Percentiles rank a stretch among this genome's conserved stretches.
Evolutionary conservation across 768 basidiomycete genomes (phyloP).

Genomic region (Amanita muscaria): DNA sequence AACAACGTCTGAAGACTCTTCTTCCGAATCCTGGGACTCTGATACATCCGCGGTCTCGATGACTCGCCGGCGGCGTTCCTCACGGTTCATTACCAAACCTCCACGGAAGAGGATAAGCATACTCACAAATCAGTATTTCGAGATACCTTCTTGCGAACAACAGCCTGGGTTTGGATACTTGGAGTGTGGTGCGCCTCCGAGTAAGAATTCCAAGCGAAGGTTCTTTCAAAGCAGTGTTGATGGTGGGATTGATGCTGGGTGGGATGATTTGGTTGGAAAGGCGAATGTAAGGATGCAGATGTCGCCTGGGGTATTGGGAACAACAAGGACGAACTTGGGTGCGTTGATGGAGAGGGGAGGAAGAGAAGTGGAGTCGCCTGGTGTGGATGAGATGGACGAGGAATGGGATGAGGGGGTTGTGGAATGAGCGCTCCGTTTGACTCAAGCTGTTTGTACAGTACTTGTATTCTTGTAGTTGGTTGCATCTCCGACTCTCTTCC

Average conservation of each 20-base stretch:
- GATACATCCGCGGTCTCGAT: conserved; percentile 35
- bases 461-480: neutral
- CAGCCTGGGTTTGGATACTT: conserved; percentile 35
- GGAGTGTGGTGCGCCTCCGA: conserved; percentile 23
- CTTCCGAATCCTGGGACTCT: conserved; percentile 41
- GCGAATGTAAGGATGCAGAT: conserved; percentile 3
- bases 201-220: conserved; percentile 32
- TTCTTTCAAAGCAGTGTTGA: conserved; percentile 61
- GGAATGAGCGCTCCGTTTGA: conserved; percentile 13
- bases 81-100: conserved; percentile 16
- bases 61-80: conserved; percentile 12
- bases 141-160: conserved; percentile 37
- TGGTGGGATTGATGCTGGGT: too few species aligned
- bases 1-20: conserved; percentile 37
- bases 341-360: conserved; percentile 19
- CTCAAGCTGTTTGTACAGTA: neutral
- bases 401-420: conserved; percentile 20
- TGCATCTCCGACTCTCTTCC: neutral
- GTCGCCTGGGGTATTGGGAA: conserved; percentile 9
- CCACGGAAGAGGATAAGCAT: conserved; percentile 58
- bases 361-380: conserved; percentile 9
- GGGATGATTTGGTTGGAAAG: conserved; percentile 25
- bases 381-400: conserved; percentile 15
- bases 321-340: conserved; percentile 7
- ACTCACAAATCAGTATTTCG: conserved; percentile 49